Conservation (phyloP, 768 basidiomycete species). For the Naematelia aurantialba region DNA sequence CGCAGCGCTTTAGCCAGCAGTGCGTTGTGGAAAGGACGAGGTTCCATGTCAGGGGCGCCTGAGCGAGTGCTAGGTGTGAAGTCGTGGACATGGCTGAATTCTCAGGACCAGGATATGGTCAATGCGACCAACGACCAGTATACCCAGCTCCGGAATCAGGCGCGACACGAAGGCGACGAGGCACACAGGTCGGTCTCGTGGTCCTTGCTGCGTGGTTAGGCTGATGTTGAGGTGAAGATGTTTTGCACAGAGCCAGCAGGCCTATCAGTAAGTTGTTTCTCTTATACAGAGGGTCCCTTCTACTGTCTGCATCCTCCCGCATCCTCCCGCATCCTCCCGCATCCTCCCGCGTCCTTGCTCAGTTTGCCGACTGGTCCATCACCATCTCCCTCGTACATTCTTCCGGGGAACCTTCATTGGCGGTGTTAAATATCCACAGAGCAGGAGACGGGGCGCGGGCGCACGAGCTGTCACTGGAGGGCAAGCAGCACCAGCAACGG, state of each 20-base stretch:
- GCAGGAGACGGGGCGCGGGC: conserved; percentile 70
- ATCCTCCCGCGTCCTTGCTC: no score
- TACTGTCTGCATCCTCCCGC: no score
- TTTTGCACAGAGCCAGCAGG: conserved; percentile 62
- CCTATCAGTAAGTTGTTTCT: conserved; percentile 57
- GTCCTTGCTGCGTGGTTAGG: neutral
- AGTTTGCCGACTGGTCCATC: no score
- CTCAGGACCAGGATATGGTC: conserved; percentile 51
- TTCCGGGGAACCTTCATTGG: neutral
- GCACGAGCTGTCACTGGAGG: conserved; percentile 74
- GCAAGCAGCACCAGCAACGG: conserved; percentile 69
- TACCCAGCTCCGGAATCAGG: conserved; percentile 64
- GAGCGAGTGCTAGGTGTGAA: neutral
- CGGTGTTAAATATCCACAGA: conserved; percentile 7
- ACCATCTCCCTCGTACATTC: neutral
- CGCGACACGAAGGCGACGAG: conserved; percentile 69
- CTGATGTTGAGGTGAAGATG: conserved; percentile 23
- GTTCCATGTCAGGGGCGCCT: no score
- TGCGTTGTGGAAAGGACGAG: no score
- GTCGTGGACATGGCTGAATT: no score
- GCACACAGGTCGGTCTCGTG: conserved; percentile 35
- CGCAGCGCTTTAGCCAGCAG: no score
- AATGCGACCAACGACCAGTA: conserved; percentile 73
- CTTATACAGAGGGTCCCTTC: no score
- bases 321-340: no score